Conservation (phyloP, 2,329 filamentous ascomycete genomes). For the Ilyonectria sp. region DNA sequence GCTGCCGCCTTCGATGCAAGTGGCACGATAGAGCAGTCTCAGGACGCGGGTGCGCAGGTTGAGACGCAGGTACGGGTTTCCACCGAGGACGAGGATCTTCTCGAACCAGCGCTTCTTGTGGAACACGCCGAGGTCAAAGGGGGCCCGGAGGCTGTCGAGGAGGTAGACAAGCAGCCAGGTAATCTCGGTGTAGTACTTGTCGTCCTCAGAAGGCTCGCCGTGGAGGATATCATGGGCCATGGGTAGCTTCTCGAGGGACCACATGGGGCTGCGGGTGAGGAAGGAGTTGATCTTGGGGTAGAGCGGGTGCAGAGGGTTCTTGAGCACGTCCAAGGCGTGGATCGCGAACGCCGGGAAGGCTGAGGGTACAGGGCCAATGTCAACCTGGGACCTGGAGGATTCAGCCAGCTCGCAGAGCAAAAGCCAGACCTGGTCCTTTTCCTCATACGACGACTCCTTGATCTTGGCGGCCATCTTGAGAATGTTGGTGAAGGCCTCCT, state of each 20-base stretch:
- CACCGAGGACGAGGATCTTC: slow-evolving; percentile 78
- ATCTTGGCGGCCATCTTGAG: slow-evolving; percentile 75
- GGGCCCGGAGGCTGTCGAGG: slow-evolving; percentile 74
- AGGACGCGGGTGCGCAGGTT: slow-evolving; percentile 73
- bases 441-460: slow-evolving; percentile 79
- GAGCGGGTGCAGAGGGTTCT: slow-evolving; percentile 83
- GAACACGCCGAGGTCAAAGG: slow-evolving; percentile 73
- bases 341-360: slow-evolving; percentile 83
- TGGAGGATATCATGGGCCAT: slow-evolving; percentile 76
- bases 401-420: slow-evolving; percentile 86
- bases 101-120: slow-evolving; percentile 79
- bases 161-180: slow-evolving; percentile 83
- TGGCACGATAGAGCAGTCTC: slow-evolving; percentile 76
- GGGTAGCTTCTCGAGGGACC: slow-evolving; percentile 81
- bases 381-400: slow-evolving; percentile 72
- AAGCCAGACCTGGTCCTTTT: slow-evolving; percentile 84
- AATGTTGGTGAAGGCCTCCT: slow-evolving; percentile 81
- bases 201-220: slow-evolving; percentile 79
- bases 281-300: slow-evolving; percentile 91
- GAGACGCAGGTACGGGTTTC: slow-evolving; percentile 74
- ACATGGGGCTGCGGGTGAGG: slow-evolving; percentile 82
- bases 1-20: slow-evolving; percentile 78
- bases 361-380: slow-evolving; percentile 75
- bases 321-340: slow-evolving; percentile 78
- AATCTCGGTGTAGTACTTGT: slow-evolving; percentile 80